Evolutionary conservation across 768 basidiomycete species (phyloP).

Genomic region (Hirschioporus abietinus): DNA sequence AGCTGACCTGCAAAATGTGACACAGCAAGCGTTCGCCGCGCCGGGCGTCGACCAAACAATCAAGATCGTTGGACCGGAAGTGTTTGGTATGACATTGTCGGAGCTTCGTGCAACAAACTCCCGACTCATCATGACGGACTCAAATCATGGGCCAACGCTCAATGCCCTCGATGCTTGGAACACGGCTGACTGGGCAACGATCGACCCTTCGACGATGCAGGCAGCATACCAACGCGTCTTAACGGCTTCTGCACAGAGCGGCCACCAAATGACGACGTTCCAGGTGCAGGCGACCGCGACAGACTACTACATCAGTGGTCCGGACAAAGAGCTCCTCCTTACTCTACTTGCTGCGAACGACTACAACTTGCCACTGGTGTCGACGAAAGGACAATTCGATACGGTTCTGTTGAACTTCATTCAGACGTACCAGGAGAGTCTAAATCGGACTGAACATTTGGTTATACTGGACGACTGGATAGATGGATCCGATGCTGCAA

Average conservation of each 20-base stretch:
- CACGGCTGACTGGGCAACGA: not conserved
- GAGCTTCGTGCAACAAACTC: not conserved
- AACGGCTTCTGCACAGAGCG: not conserved
- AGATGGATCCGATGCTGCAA: not conserved
- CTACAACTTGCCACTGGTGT: not conserved
- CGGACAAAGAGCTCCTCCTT: not conserved
- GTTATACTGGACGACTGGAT: not conserved
- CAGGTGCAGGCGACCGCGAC: not conserved
- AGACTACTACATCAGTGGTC: not conserved
- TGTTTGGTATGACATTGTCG: not conserved
- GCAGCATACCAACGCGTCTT: not conserved
- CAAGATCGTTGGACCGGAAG: not conserved
- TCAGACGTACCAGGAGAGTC: not conserved
- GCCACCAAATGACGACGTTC: not conserved
- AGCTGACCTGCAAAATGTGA: not conserved
- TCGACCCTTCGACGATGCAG: not conserved
- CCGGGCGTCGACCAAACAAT: not conserved
- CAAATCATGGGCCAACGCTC: not conserved
- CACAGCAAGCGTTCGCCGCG: not conserved
- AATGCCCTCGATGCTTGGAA: not conserved
- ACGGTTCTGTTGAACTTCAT: not conserved
- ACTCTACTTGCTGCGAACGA: not conserved
- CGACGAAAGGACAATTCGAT: not conserved
- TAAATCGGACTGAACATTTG: not conserved
- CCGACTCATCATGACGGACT: not conserved